Base-by-base conservation (phyloP, 1,139 yeast species). In the Kodamaea plutei region DNA sequence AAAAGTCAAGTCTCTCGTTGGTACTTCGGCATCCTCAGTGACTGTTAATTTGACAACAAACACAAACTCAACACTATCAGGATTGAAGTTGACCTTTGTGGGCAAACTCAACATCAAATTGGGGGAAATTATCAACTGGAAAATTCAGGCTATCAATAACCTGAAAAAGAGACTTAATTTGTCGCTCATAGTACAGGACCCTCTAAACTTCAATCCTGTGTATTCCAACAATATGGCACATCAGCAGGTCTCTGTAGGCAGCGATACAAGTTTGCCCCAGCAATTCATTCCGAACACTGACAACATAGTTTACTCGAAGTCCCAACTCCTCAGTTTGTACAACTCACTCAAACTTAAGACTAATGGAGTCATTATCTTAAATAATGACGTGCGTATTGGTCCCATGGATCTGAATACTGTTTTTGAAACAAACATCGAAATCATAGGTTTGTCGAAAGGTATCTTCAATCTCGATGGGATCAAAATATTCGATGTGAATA, bases 371-470 rank as follows among this genome's bases (percentile, higher is more conserved):
- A 56, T 84, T 2, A 65, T 84, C 15, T 58, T 84, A 23, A 70
- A 75, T 24, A 83, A 81, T 47, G 89, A 84, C 46, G 61, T 84
- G 4, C 58, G 80, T 22, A 59, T 80, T 6, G 84, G 84, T 0
- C 76, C 77, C 1, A 55, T 84, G 38, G 83, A 76, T 5, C 73
- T 83, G 4, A 73, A 73, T 30, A 63, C 74, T 8, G 77, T 83
- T 12, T 79, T 67, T 47, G 91, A 84, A 44, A 72, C 85, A 2
- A 76, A 73, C 28, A 57, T 84, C 14, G 65, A 64, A 35, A 53
- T 84, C 32, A 58, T 81, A 34, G 89, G 88, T 0, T 58, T 82
- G 7, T 70, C 76, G 21, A 64, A 70, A 39, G 95, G 94, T 0
- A 69, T 79, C 7, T 79, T 71, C 49, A 74, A 76, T 29, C 58